phyloP scores from a whole-genome alignment of 2,329 filamentous ascomycete genomes.

The Talaromyces sp. region DNA sequence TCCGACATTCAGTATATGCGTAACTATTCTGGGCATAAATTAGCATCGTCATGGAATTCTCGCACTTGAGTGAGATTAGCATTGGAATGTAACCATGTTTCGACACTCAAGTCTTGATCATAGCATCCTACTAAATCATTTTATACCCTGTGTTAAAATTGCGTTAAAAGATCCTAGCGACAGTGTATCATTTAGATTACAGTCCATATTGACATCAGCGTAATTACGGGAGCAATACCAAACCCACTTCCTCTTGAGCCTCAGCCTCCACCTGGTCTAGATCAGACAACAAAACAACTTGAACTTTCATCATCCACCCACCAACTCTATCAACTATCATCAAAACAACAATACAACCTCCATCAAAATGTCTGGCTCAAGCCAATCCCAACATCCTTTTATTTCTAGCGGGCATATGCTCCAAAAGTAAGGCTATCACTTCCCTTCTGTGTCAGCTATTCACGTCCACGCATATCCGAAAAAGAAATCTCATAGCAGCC shows the following conservation, averaged over 20 bases:
- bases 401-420: conserved; percentile 39
- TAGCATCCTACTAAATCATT: no score
- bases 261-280: background rate
- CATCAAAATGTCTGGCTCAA: conserved; percentile 30
- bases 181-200: no score
- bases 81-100: background rate
- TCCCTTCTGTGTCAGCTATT: background rate
- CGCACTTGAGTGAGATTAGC: background rate
- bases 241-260: background rate
- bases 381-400: conserved; percentile 28
- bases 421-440: conserved; percentile 25
- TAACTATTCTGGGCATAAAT: background rate
- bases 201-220: background rate
- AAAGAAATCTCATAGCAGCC: background rate
- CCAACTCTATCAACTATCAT: background rate
- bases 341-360: background rate
- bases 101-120: no score
- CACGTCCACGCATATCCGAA: background rate
- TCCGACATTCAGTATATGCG: background rate
- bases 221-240: background rate
- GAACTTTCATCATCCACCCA: background rate
- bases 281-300: background rate
- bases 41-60: background rate
- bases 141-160: no score
- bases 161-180: no score